These are phyloP conservation scores for Epichloe brachyelytri DNA, from an alignment of 2,329 filamentous ascomycete species.

Conservation along the genomic window DNA sequence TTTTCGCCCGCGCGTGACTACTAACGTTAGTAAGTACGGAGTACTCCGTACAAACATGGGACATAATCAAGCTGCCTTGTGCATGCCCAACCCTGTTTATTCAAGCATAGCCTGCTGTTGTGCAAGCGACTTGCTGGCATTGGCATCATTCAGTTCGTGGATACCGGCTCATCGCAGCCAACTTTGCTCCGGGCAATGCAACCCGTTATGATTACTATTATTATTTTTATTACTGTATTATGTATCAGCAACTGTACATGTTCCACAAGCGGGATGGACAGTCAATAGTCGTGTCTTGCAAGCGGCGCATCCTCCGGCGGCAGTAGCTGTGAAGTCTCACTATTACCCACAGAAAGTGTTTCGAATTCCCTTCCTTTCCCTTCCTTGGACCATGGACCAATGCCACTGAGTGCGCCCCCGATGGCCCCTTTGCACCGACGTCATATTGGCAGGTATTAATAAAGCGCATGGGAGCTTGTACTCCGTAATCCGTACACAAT, in stretches of 20 bases:
- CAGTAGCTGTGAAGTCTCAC: slow-evolving; percentile 1
- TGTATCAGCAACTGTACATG: not conserved
- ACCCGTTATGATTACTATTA: no score
- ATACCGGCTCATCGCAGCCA: no score
- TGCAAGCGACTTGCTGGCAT: no score
- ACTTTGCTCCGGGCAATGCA: no score
- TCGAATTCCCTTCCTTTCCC: not conserved
- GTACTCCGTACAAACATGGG: no score
- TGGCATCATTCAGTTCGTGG: no score
- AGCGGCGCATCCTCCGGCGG: not conserved
- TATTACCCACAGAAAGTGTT: not conserved
- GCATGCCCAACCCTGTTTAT: no score
- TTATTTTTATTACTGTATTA: no score
- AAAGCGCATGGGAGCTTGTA: not conserved
- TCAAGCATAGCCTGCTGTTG: no score
- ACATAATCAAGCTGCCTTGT: no score
- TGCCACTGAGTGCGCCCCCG: not conserved
- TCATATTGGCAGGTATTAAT: not conserved
- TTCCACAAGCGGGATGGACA: not conserved
- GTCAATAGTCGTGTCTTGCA: not conserved
- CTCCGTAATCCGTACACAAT: not conserved
- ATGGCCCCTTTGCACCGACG: not conserved
- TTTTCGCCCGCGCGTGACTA: no score
- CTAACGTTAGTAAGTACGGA: no score
- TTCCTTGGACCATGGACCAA: not conserved